Conservation (phyloP, 768 basidiomycete genomes). For the Pulveroboletus sp. region DNA sequence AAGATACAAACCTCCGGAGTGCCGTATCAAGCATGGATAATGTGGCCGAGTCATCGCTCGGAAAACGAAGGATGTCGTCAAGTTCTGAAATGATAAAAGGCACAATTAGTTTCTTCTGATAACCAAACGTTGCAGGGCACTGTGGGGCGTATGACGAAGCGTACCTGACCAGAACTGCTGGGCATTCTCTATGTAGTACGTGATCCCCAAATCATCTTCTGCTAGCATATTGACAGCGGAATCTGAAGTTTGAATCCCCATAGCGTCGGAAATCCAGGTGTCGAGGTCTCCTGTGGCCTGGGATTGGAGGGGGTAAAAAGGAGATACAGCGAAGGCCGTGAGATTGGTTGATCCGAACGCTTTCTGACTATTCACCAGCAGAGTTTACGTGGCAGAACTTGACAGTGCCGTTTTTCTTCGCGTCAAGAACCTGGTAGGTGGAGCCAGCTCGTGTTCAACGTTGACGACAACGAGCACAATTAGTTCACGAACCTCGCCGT, state of each 20-base stretch:
- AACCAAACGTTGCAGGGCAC: not conserved
- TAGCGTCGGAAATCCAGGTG: constrained; percentile 4
- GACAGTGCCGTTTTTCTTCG: not conserved
- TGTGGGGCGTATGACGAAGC: constrained; percentile 22
- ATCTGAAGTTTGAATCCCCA: constrained; percentile 15
- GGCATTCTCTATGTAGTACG: constrained; percentile 76
- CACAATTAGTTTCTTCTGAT: constrained; percentile 5
- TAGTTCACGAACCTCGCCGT: not conserved
- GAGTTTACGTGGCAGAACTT: not conserved
- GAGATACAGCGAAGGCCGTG: not conserved
- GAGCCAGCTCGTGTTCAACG: constrained; percentile 4
- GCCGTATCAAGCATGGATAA: constrained; percentile 76
- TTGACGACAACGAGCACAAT: constrained; percentile 1
- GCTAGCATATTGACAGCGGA: constrained; percentile 18
- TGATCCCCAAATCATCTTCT: constrained; percentile 72
- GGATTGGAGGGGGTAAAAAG: constrained; percentile 5
- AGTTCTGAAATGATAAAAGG: constrained; percentile 53
- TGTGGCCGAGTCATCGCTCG: constrained; percentile 52
- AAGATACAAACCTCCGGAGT: constrained; percentile 65
- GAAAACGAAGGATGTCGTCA: constrained; percentile 72
- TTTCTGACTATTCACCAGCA: not conserved
- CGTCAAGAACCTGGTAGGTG: not conserved
- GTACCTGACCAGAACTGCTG: constrained; percentile 90
- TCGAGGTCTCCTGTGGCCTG: not conserved
- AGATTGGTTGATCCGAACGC: not conserved